These are phyloP conservation scores for Apiospora arundinis DNA, from an alignment of 2,329 filamentous ascomycete genomes.

Conservation along the genomic window DNA sequence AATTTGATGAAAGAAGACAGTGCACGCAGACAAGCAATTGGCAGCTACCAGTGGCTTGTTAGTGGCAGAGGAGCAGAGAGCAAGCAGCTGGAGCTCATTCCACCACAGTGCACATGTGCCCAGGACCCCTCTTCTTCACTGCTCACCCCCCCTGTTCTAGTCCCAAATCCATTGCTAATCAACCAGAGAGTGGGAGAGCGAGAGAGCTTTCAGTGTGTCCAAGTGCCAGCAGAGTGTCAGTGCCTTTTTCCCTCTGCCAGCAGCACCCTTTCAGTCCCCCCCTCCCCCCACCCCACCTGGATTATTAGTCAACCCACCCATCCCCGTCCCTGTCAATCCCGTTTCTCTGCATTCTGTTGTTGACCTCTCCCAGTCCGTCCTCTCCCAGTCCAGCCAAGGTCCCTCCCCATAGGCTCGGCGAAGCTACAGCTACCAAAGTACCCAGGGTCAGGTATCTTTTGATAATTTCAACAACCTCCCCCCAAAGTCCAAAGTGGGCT, in stretches of 20 bases:
- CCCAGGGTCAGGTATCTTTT: conserved; percentile 24
- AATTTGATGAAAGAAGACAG: background rate
- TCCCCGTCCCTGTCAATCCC: conserved; percentile 18
- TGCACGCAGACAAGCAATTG: background rate
- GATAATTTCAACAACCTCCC: conserved; percentile 26
- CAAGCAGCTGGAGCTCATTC: background rate
- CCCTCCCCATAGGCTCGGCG: conserved; percentile 7
- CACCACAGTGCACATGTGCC: background rate
- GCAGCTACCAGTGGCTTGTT: background rate
- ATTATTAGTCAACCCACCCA: conserved; percentile 15
- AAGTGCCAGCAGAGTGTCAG: background rate
- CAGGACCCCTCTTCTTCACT: background rate
- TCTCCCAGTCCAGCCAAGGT: background rate
- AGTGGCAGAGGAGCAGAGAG: background rate
- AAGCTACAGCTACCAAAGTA: background rate
- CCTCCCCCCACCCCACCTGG: background rate
- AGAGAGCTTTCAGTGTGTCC: background rate
- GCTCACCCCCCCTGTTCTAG: background rate
- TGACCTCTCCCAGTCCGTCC: conserved; percentile 24
- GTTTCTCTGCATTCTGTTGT: conserved; percentile 13
- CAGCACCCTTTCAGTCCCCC: background rate
- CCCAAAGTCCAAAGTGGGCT: conserved; percentile 16
- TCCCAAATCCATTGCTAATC: background rate
- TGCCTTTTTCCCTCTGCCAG: conserved; percentile 2
- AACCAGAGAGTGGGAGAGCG: too few species aligned